Evolutionary conservation across 352 stramenopile genomes (phyloP).

Genomic region (Saprolegnia parasitica): DNA sequence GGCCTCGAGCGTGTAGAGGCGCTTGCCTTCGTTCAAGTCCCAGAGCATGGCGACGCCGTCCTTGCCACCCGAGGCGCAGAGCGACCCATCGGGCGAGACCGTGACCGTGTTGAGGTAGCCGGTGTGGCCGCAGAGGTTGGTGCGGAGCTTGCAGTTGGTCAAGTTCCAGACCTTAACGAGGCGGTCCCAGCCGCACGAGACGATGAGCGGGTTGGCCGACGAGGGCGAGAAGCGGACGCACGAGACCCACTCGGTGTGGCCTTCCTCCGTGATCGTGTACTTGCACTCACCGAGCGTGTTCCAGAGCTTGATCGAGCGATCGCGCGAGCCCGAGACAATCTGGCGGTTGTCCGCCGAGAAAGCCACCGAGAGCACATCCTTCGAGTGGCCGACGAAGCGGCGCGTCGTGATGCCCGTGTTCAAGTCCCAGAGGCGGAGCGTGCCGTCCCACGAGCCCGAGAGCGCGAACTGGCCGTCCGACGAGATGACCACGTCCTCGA

Average conservation of each 20-base stretch:
- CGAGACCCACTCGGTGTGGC: constrained; percentile 99
- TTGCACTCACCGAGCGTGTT: constrained; percentile 99
- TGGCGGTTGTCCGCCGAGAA: constrained; percentile 99
- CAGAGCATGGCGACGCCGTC: constrained; percentile 99
- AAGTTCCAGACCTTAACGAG: constrained; percentile 99
- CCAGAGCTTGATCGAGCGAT: constrained; percentile 99
- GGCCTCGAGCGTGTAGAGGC: constrained; percentile 98
- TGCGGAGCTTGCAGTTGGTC: constrained; percentile 99
- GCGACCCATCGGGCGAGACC: constrained; percentile 98
- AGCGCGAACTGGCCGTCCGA: constrained; percentile 99
- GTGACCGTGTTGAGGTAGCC: constrained; percentile 99
- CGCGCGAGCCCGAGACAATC: constrained; percentile 98
- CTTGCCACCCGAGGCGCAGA: constrained; percentile 99
- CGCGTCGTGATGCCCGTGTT: constrained; percentile 98
- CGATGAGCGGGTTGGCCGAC: constrained; percentile 95
- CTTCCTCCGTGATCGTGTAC: constrained; percentile 97
- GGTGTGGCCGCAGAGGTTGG: constrained; percentile 98
- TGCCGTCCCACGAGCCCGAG: constrained; percentile 98
- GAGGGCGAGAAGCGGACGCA: constrained; percentile 99
- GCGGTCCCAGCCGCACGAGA: constrained; percentile 99
- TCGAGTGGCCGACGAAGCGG: constrained; percentile 99
- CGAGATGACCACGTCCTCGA: constrained; percentile 99
- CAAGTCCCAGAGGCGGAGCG: constrained; percentile 99
- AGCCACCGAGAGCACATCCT: constrained; percentile 99
- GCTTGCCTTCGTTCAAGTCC: constrained; percentile 99